phyloP scores from a whole-genome alignment of 352 stramenopile genomes.

The Phytopythium litorale region DNA sequence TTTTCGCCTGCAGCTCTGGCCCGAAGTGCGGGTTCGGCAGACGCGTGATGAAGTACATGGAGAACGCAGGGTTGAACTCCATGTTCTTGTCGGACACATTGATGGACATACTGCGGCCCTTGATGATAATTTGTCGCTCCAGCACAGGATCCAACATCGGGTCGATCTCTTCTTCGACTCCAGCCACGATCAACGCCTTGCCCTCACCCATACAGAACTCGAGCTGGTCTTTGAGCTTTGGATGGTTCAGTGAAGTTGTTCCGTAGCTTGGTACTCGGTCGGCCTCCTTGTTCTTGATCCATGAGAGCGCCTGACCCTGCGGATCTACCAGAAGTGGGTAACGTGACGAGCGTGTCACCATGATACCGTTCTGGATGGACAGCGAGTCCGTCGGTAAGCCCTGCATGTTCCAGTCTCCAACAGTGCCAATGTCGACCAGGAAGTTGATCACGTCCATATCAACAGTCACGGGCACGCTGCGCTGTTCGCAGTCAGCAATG shows the following conservation, averaged over 20 bases:
- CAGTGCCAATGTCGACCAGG: constrained; percentile 96
- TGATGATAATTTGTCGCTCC: constrained; percentile 96
- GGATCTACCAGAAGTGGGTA: constrained; percentile 97
- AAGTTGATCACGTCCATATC: constrained; percentile 97
- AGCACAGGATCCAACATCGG: constrained; percentile 98
- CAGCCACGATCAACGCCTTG: constrained; percentile 91
- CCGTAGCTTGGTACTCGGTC: constrained; percentile 94
- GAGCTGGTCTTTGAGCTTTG: constrained; percentile 97
- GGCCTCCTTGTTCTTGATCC: constrained; percentile 96
- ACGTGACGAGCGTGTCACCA: constrained; percentile 95
- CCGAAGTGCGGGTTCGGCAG: constrained; percentile 98
- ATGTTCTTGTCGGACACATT: constrained; percentile 99
- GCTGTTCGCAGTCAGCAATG: constrained; percentile 89
- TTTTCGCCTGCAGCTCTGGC: constrained; percentile 98
- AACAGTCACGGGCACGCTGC: constrained; percentile 91
- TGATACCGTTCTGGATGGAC: constrained; percentile 98
- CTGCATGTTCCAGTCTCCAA: constrained; percentile 98
- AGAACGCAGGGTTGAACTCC: constrained; percentile 97
- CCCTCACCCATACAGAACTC: constrained; percentile 98
- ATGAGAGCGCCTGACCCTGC: constrained; percentile 96
- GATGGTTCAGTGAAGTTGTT: constrained; percentile 94
- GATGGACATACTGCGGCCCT: constrained; percentile 96
- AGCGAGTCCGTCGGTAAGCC: constrained; percentile 96
- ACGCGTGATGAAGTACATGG: constrained; percentile 98
- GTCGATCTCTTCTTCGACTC: constrained; percentile 98